These are phyloP conservation scores for Kwoniella dendrophila DNA, from an alignment of 768 basidiomycete species.

Conservation along the genomic window DNA sequence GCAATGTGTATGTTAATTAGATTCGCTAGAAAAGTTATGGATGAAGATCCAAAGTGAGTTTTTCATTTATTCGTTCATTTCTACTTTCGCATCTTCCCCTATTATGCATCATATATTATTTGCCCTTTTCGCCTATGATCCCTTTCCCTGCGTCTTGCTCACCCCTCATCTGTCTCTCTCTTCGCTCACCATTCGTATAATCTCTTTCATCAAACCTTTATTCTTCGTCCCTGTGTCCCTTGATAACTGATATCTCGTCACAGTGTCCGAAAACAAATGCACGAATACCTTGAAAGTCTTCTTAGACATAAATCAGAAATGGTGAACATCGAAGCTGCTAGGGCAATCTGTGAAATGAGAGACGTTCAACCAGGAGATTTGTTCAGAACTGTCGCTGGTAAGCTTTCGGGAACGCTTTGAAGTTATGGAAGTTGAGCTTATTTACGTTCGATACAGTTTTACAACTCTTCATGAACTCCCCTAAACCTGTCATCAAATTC, in stretches of 20 bases:
- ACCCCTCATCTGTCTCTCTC: not conserved
- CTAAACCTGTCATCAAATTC: constrained; percentile 92
- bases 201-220: too few species aligned
- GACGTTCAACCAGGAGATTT: constrained; percentile 75
- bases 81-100: not conserved
- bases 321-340: constrained; percentile 98
- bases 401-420: constrained; percentile 41
- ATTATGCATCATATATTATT: not conserved
- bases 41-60: constrained; percentile 97
- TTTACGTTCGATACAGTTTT: constrained; percentile 63
- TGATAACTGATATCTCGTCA: too few species aligned
- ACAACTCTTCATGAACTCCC: constrained; percentile 92
- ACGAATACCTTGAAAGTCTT: constrained; percentile 91
- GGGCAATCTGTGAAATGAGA: constrained; percentile 95
- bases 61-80: not conserved
- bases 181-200: not conserved
- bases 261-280: constrained; percentile 90
- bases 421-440: constrained; percentile 17
- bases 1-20: constrained; percentile 98
- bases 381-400: constrained; percentile 84
- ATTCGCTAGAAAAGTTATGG: constrained; percentile 97
- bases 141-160: not conserved
- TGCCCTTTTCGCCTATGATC: not conserved
- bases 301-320: constrained; percentile 98
- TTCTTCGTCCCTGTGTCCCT: too few species aligned